These are phyloP conservation scores for Aurifilum marmelostoma DNA, from an alignment of 2,329 filamentous ascomycete genomes.

Conservation along the genomic window DNA sequence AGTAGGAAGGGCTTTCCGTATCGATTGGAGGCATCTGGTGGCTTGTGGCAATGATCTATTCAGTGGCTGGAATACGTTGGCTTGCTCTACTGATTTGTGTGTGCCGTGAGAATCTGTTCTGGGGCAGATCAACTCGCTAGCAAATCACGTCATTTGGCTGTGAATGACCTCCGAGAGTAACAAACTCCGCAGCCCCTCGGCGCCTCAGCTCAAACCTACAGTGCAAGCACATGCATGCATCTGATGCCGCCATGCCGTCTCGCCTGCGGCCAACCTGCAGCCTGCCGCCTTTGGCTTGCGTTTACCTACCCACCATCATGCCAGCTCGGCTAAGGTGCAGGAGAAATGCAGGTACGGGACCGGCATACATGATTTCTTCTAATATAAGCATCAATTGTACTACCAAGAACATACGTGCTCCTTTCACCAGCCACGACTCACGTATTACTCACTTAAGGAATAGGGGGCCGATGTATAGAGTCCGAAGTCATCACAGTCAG, in stretches of 20 bases:
- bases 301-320: neutral
- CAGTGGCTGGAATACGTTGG: too few relatives aligned
- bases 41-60: too few relatives aligned
- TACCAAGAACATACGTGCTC: neutral
- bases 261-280: neutral
- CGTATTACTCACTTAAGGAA: neutral
- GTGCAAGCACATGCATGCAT: neutral
- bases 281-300: neutral
- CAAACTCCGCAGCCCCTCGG: neutral
- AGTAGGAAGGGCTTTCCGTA: neutral
- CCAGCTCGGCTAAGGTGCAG: too few relatives aligned
- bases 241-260: neutral
- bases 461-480: neutral
- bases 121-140: too few relatives aligned
- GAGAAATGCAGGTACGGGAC: conserved; percentile 1
- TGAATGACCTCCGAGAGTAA: neutral
- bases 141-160: too few relatives aligned
- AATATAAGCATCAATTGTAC: neutral
- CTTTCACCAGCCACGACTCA: neutral
- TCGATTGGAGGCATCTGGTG: too few relatives aligned
- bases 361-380: neutral
- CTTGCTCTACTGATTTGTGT: too few relatives aligned
- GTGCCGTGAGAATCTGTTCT: too few relatives aligned
- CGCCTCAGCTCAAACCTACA: neutral
- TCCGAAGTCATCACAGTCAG: neutral